These are phyloP conservation scores for Neurospora sp. DNA, from an alignment of 495 filamentous ascomycete species.

Conservation along the genomic window DNA sequence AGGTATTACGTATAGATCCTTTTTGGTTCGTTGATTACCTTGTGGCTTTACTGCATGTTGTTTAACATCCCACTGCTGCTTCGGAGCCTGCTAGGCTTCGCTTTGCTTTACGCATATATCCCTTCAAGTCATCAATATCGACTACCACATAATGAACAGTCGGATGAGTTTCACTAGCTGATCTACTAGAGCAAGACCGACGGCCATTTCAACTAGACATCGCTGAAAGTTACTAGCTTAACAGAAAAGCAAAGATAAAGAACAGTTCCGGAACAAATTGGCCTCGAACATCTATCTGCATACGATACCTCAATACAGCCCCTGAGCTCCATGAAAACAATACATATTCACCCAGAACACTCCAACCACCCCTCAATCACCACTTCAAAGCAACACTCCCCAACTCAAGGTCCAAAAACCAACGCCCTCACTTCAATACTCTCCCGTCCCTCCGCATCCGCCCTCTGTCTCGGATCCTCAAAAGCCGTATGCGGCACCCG, in stretches of 20 bases:
- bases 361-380: background rate
- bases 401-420: constrained; percentile 58
- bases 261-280: background rate
- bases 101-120: background rate
- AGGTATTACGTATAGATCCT: background rate
- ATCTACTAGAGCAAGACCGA: background rate
- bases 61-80: background rate
- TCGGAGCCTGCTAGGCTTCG: background rate
- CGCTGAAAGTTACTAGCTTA: background rate
- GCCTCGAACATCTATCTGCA: background rate
- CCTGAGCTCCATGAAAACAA: background rate
- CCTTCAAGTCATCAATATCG: background rate
- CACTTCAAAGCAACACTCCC: background rate
- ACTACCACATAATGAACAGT: too few species aligned
- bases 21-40: background rate
- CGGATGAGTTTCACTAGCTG: background rate
- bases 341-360: background rate
- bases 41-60: background rate
- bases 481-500: constrained; percentile 79
- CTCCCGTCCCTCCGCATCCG: constrained; percentile 53
- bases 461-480: constrained; percentile 54
- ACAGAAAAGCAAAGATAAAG: background rate
- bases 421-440: constrained; percentile 83
- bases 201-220: background rate
- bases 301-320: background rate